Evolutionary conservation across 179 eudicot genomes (phyloP), one percentile per base, ranked within the genome.

Genomic region (Gypsophila paniculata): DNA sequence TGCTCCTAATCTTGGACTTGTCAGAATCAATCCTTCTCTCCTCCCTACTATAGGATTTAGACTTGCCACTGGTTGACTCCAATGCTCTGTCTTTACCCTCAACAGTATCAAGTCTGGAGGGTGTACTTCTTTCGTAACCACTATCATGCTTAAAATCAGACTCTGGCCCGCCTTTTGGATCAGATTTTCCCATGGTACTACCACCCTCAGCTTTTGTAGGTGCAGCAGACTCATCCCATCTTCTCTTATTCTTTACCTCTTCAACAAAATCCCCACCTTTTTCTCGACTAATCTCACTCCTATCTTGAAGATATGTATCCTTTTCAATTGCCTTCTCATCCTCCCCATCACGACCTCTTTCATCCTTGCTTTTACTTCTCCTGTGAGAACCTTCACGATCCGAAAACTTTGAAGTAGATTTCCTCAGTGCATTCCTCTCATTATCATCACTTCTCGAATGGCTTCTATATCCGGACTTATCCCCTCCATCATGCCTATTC

Each of bases 201-300:
- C 72, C 67, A 61, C 84, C 90, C 71, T 77, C 86, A 52, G 72
- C 60, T 74, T 75, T 87, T 15, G 51, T 60, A 14, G 68, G 36
- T 48, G 77, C 54, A 69, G 69, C 86, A 42, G 82, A 57, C 42
- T 87, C 88, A 66, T 90, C 97, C 87, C 82, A 88, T 78, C 84
- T 84, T 82, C 85, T 90, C 75, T 81, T 76, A 55, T 65, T 75
- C 70, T 84, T 77, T 25, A 79, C 84, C 57, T 81, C 84, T 70
- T 86, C 93, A 59, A 84, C 76, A 70, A 81, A 78, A 15, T 77
- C 85, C 67, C 72, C 82, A 44, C 82, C 77, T 83, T 85, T 87
- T 52, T 84, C 89, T 82, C 82, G 79, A 59, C 70, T 73, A 58
- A 23, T 76, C 44, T 83, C 95, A 75, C 74, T 85, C 76, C 83